Evolutionary conservation across 2,329 filamentous ascomycete species (phyloP).

Genomic region (Colletotrichum liriopes): DNA sequence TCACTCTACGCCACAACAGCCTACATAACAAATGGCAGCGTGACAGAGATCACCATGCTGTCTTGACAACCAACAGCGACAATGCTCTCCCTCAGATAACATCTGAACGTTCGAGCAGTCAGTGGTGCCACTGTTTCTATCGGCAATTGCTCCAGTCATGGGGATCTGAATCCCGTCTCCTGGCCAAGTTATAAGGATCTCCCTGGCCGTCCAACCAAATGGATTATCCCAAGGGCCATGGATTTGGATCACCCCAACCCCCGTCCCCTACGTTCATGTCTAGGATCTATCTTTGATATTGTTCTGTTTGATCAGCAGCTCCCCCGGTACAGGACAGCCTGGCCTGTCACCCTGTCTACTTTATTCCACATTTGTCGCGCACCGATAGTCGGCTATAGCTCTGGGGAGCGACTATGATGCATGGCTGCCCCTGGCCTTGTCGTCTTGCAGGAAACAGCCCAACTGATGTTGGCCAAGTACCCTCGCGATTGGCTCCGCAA

Average conservation of each 20-base stretch:
- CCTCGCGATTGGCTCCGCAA: constrained; percentile 29
- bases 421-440: not conserved
- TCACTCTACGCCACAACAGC: not conserved
- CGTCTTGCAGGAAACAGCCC: not conserved
- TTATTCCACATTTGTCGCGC: not conserved
- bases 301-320: constrained; percentile 15
- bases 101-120: not conserved
- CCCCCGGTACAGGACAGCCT: not conserved
- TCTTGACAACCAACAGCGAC: not conserved
- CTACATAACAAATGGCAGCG: not conserved
- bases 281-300: not conserved
- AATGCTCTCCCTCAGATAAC: not conserved
- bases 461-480: not conserved
- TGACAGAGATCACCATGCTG: not conserved
- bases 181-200: not conserved
- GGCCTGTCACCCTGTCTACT: not conserved
- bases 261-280: not conserved
- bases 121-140: not conserved
- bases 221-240: not conserved
- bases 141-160: not conserved
- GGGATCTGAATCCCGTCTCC: not conserved
- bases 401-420: not conserved
- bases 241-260: not conserved
- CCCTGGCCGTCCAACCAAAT: not conserved
- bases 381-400: not conserved